Base-by-base conservation (phyloP, 768 basidiomycete species). In the Kwoniella bestiolae region DNA sequence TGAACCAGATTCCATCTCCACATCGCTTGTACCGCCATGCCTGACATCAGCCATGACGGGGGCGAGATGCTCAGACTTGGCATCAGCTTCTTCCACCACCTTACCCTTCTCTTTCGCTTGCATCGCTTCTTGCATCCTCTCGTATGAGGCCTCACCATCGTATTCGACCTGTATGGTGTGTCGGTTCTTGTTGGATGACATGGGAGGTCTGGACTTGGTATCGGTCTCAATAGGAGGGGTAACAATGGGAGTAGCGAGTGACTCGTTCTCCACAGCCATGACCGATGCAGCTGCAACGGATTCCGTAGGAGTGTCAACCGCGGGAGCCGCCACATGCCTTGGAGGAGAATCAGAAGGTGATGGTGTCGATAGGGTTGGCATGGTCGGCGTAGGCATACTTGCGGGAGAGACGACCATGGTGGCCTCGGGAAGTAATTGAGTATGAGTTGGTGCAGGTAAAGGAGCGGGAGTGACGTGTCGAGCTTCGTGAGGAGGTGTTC, bases 111-210 rank as follows among this genome's bases (percentile, higher is more conserved):
- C 34, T 47, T 63, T 55, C 21, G 60, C 60, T 21, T 58, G 68
- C 53, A 72, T 62, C n/a, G 65, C 67, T 60, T 78, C 68, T 50
- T 74, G 53, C 63, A 74, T 65, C 35, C 60, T 56, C 53, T 75
- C 75, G 60, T 75, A 78, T 14, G 77, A 70, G 4, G 80, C 71
- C 4, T 77, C 85, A 60, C 89, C 88, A 63, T 90, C 90, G 73
- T 97, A 98, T 81, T 99, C 96, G 65, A 98, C 90, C 80, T 98
- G 96, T 51, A 98, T 91, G 9, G 96, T 98, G 81, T 98, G 94
- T 53, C 93, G 84, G 80, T 90, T 89, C 58, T 84, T 76, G 67
- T 76, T 79, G 23, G 73, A 49, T 23, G 76, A 73, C 65, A 75
- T 70, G 14, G 79, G 63, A 16, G 68, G 65, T 52, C 65, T 56